Evolutionary conservation across 2,329 filamentous ascomycete genomes (phyloP), one percentile per base, ranked within the genome.

Genomic region (Talaromyces sp.): DNA sequence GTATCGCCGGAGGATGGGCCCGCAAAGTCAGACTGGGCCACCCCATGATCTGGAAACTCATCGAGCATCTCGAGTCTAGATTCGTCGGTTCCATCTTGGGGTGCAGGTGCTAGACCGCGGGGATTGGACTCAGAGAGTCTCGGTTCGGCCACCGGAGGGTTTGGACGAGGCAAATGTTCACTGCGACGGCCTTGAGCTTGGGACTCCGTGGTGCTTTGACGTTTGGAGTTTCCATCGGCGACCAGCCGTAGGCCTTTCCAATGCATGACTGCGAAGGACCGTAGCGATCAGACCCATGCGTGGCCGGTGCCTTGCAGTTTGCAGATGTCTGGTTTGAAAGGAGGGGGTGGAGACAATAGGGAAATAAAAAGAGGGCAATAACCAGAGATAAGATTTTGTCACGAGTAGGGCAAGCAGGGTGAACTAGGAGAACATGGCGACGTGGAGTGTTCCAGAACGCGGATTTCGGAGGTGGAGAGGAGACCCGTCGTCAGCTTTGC

Each of bases 161-260:
- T 59, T 16, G 68, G 65, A 61, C 71, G 71, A 51, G 69, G 64
- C 16, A 71, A 49, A 52, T 74, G 70, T 57, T 73, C 71, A 53
- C 70, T 73, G 58, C 66, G 70, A 51, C 70, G 70, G 43, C 63
- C 55, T 37, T 65, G 63, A 29, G 61, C 27, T 37, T 64, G 62
- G 24, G 65, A 56, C 47, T 71, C 68, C 30, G 68, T 55, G 45
- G 65, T 56, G 55, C 65, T 71, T 44, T 68, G 70, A 60, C 68
- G 61, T 58, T 72, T 74, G 47, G 68, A 63, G 60, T 58, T 66
- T 56, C 60, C 61, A 57, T 74, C 68, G 50, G 69, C 60, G 55
- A 66, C 65, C 35, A 74, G 63, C 49, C 71, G 68, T 49, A 73
- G 61, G 46, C 67, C 68, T 67, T 71, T 72, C 69, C 71, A 73